These are phyloP conservation scores for Leptoxyphium fumago DNA, from an alignment of 2,329 filamentous ascomycete species.

Conservation along the genomic window DNA sequence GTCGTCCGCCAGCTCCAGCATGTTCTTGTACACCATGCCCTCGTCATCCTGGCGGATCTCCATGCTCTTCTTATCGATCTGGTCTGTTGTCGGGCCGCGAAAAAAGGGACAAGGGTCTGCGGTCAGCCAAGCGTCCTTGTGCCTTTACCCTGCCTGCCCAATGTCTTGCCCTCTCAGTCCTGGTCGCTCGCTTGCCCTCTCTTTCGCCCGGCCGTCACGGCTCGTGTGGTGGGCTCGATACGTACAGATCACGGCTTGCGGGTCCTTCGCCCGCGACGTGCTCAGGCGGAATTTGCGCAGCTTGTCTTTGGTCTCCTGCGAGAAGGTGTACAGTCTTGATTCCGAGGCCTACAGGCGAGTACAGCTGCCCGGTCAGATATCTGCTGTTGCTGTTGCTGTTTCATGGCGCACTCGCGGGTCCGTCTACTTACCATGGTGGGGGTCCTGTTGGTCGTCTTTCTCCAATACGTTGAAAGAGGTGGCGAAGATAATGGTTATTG, in stretches of 20 bases:
- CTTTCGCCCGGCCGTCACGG: not conserved
- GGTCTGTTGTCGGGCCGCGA: constrained; percentile 38
- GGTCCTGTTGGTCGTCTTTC: no score
- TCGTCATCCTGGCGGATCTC: constrained; percentile 77
- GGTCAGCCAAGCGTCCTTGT: not conserved
- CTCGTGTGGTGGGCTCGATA: constrained; percentile 8
- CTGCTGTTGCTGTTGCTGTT: no score
- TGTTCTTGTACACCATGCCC: constrained; percentile 64
- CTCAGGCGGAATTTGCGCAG: constrained; percentile 88
- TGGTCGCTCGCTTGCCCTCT: no score
- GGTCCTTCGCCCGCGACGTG: constrained; percentile 72
- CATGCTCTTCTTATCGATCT: constrained; percentile 79
- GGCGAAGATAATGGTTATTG: no score
- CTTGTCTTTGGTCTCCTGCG: constrained; percentile 72
- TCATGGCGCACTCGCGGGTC: no score
- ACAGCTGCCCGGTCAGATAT: no score
- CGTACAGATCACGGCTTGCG: constrained; percentile 91
- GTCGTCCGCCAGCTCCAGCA: constrained; percentile 72
- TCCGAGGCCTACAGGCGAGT: constrained; percentile 45
- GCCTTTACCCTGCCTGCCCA: not conserved
- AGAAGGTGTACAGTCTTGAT: constrained; percentile 83
- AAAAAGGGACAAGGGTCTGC: not conserved
- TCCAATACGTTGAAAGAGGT: no score
- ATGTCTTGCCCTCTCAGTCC: not conserved
- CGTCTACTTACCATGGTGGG: no score